phyloP scores from a whole-genome alignment of 345 rosid species.

The Lepidium sativum region DNA sequence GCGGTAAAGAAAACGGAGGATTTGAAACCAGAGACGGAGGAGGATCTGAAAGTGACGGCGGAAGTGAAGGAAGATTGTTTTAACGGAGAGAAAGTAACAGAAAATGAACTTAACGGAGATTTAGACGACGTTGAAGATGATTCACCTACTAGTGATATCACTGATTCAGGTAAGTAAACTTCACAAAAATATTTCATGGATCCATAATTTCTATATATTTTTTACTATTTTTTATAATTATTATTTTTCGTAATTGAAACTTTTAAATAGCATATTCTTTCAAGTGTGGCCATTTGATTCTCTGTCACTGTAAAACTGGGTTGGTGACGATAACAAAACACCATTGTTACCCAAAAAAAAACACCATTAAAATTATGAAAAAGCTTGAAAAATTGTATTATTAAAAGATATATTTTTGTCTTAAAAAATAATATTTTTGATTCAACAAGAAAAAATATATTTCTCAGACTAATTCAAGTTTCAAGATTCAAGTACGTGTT shows the following conservation, averaged over 20 bases:
- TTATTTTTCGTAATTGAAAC: background rate
- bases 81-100: constrained; percentile 43
- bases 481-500: constrained; percentile 19
- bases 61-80: constrained; percentile 47
- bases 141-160: constrained; percentile 57
- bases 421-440: too few relatives aligned
- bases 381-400: background rate
- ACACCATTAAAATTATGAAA: background rate
- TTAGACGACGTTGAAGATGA: constrained; percentile 35
- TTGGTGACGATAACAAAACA: constrained; percentile 16
- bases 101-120: constrained; percentile 27
- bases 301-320: constrained; percentile 16
- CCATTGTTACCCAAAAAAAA: too few relatives aligned
- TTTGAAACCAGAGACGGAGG: too few relatives aligned
- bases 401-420: background rate
- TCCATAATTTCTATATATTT: background rate
- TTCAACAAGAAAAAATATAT: too few relatives aligned
- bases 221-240: background rate
- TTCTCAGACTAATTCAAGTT: constrained; percentile 22
- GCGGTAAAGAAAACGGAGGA: constrained; percentile 32
- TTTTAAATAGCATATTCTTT: constrained; percentile 16
- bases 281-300: constrained; percentile 24
- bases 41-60: constrained; percentile 23
- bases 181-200: background rate
- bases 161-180: constrained; percentile 61